Base-by-base conservation (phyloP, 148 eudicot species). In the Vaccinium darrowii region DNA sequence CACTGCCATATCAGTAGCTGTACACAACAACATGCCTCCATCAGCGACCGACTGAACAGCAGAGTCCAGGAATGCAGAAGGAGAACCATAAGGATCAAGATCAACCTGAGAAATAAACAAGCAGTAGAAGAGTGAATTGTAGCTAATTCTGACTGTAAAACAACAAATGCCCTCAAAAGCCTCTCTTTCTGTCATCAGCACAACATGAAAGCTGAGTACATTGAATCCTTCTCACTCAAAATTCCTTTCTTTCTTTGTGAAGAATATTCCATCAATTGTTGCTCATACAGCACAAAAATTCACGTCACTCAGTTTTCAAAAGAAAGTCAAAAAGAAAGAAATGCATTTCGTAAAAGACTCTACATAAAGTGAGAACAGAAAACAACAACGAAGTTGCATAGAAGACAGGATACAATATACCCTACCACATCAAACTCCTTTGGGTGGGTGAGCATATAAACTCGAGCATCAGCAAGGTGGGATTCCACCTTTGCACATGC, bases 1-100 rank as follows among this genome's bases (percentile, higher is more conserved):
- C 76, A 97, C 98, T 36, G 99, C 98, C 99, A 95, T 92, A 88
- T 97, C 99, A 74, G 98, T 97, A 60, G 99, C 99, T 30, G 99
- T 97, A 83, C 99, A 97, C 99, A 97, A 95, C 75, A 97, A 83
- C 86, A 97, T 88, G 83, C 99, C 99, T 83, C 98, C 98, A 88
- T 97, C 99, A 78, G 79, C 91, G 87, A 95, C 90, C 81, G 98
- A 95, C 86, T 97, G 99, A 87, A 97, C 90, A 30, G 98, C 97
- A 76, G 99, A 97, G 88, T 97, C 99, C 85, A 97, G 88, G 89
- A 97, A 95, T 33, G 93, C 92, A 51, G 99, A 95, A n/a, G 99
- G 98, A 53, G 99, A 88, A 86, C 99, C 99, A 89, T 97, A 97
- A 57, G 99, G 99, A 88, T 97, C 99, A 87, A 97, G 98, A 91